Percentiles rank a stretch among this genome's conserved stretches.
These are phyloP conservation scores for Zygnema cylindricum DNA, from an alignment of 139 green algal species.

Conservation along the genomic window DNA sequence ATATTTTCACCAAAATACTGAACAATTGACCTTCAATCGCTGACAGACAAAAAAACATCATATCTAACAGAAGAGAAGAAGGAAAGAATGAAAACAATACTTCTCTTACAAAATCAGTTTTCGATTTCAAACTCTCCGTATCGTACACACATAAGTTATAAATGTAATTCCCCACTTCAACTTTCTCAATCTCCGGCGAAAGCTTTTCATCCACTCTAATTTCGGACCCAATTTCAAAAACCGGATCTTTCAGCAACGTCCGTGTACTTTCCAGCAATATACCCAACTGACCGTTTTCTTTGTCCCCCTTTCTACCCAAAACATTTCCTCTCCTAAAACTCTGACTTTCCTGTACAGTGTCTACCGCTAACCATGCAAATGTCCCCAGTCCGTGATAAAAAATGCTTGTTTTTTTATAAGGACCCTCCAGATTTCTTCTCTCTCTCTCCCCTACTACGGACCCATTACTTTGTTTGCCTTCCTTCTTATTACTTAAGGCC, in stretches of 20 bases:
- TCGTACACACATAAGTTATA: not conserved
- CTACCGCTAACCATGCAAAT: not conserved
- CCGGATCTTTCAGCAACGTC: not conserved
- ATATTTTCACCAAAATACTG: too few species aligned
- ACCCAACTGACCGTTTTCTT: not conserved
- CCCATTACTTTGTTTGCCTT: too few species aligned
- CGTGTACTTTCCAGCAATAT: not conserved
- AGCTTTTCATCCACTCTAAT: not conserved
- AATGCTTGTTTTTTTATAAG: not conserved
- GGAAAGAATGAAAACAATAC: too few species aligned
- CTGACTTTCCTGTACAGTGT: too few species aligned
- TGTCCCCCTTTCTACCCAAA: not conserved
- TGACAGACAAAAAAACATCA: too few species aligned
- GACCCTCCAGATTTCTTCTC: not conserved
- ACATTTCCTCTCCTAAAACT: not conserved
- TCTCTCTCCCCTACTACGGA: not conserved
- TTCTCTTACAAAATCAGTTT: too few species aligned
- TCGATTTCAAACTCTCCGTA: not conserved
- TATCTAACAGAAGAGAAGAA: too few species aligned
- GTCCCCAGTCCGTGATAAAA: not conserved
- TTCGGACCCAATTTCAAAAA: not conserved
- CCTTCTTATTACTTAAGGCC: too few species aligned
- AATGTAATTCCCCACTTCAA: not conserved
- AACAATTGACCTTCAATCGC: too few species aligned
- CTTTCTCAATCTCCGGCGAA: not conserved